These are phyloP conservation scores for Schoenoplectus triqueter DNA, from an alignment of 202 grass and related monocot species.

Conservation along the genomic window DNA sequence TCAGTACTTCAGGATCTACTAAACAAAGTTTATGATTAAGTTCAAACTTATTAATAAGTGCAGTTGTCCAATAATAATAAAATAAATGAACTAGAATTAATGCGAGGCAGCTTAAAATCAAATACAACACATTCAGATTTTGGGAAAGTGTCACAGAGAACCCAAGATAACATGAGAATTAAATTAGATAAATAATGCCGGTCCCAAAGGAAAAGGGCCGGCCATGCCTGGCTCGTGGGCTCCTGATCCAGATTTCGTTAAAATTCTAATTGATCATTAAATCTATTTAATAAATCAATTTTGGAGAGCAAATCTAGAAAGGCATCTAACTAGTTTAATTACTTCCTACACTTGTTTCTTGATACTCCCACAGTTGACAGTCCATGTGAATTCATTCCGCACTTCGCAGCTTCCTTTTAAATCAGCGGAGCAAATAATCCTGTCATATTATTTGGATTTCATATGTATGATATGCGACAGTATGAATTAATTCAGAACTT, in stretches of 20 bases:
- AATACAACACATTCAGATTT: background rate
- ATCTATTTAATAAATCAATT: slow-evolving; percentile 1
- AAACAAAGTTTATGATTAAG: too few species aligned
- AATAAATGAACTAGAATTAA: background rate
- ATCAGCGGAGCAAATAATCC: background rate
- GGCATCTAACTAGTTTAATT: slow-evolving; percentile 1
- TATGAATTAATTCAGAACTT: background rate
- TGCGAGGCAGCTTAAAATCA: background rate
- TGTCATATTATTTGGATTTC: background rate
- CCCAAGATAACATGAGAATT: slow-evolving; percentile 27
- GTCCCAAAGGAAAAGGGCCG: slow-evolving; percentile 28
- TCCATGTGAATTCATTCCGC: background rate
- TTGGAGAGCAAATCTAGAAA: slow-evolving; percentile 34
- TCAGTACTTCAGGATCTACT: too few species aligned
- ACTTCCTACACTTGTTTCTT: background rate
- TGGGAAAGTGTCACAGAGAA: background rate
- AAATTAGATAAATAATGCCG: background rate
- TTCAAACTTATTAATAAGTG: too few species aligned
- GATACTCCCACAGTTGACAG: background rate
- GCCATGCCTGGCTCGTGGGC: slow-evolving; percentile 21
- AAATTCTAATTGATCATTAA: background rate
- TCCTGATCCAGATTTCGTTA: slow-evolving; percentile 24
- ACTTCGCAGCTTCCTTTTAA: background rate
- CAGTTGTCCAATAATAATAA: background rate
- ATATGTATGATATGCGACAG: background rate